Evolutionary conservation across 495 filamentous ascomycete species (phyloP).

Genomic region (Lasiosphaeria hispida): DNA sequence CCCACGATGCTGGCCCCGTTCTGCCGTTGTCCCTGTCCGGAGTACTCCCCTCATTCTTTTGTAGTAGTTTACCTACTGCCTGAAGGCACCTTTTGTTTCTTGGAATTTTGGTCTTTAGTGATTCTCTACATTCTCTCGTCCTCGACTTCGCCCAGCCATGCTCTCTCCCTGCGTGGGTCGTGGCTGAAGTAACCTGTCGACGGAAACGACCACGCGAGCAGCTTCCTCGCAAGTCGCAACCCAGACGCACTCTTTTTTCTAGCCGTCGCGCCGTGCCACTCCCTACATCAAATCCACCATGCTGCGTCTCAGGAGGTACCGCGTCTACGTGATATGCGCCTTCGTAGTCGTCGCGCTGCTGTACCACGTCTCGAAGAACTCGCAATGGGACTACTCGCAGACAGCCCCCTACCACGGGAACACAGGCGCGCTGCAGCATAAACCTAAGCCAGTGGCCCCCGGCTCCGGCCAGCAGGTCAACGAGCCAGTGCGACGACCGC

Average conservation of each 20-base stretch:
- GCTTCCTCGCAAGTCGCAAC: too few species aligned
- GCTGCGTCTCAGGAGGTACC: conserved; percentile 75
- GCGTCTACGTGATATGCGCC: conserved; percentile 69
- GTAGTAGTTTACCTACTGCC: too few species aligned
- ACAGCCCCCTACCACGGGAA: conserved; percentile 21
- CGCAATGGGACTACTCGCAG: conserved; percentile 42
- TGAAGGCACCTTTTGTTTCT: too few species aligned
- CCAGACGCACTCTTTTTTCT: background rate
- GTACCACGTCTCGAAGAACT: conserved; percentile 59
- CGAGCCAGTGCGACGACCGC: background rate
- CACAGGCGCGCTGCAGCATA: background rate
- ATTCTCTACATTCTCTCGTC: too few species aligned
- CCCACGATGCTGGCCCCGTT: too few species aligned
- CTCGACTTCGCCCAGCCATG: too few species aligned
- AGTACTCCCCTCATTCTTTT: too few species aligned
- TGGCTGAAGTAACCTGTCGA: too few species aligned
- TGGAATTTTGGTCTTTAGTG: too few species aligned
- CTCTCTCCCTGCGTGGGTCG: too few species aligned
- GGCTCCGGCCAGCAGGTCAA: conserved; percentile 6
- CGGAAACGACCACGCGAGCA: too few species aligned
- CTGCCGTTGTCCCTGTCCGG: too few species aligned
- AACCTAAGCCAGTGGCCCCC: conserved; percentile 2
- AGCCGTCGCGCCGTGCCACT: background rate
- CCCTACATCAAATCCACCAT: conserved; percentile 43
- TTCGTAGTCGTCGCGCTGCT: conserved; percentile 61